Percentiles rank a stretch among this genome's conserved stretches.
These are phyloP conservation scores for Leccinum ochraceum DNA, from an alignment of 768 basidiomycete species.

Conservation along the genomic window DNA sequence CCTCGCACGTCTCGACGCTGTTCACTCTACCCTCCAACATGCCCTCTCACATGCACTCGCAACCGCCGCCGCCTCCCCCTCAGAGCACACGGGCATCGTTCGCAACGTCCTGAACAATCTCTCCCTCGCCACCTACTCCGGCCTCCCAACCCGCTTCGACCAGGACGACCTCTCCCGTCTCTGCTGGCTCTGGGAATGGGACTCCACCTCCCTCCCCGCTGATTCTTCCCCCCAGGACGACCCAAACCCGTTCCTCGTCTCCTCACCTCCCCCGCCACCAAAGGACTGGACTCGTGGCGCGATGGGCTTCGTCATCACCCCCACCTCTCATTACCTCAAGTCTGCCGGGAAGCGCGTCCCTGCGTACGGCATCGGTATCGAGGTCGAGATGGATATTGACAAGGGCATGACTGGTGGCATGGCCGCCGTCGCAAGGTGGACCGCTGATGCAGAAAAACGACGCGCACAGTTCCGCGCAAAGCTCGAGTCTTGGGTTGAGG, in stretches of 20 bases:
- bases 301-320: constrained; percentile 76
- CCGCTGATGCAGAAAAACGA: constrained; percentile 63
- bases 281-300: constrained; percentile 79
- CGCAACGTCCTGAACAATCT: constrained; percentile 79
- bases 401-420: constrained; percentile 81
- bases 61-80: constrained; percentile 76
- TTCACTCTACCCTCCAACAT: constrained; percentile 74
- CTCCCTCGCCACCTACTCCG: constrained; percentile 67
- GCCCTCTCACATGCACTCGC: constrained; percentile 85
- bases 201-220: constrained; percentile 46
- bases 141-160: constrained; percentile 62
- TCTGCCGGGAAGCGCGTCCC: constrained; percentile 64
- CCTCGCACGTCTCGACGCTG: constrained; percentile 58
- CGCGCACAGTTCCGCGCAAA: constrained; percentile 59
- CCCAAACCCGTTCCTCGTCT: constrained; percentile 71
- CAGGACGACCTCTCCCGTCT: constrained; percentile 71
- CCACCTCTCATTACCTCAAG: constrained; percentile 74
- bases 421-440: constrained; percentile 89
- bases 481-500: constrained; percentile 65
- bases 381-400: constrained; percentile 84
- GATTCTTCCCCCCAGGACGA: constrained; percentile 43
- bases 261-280: constrained; percentile 37
- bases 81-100: constrained; percentile 72
- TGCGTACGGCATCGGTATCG: constrained; percentile 84
- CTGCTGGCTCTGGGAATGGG: constrained; percentile 93